A percentile compares a stretch with the other conserved stretches of the same genome.
Evolutionary conservation across 176 grass and related monocot genomes (phyloP).

Genomic region (Lolium multiflorum): DNA sequence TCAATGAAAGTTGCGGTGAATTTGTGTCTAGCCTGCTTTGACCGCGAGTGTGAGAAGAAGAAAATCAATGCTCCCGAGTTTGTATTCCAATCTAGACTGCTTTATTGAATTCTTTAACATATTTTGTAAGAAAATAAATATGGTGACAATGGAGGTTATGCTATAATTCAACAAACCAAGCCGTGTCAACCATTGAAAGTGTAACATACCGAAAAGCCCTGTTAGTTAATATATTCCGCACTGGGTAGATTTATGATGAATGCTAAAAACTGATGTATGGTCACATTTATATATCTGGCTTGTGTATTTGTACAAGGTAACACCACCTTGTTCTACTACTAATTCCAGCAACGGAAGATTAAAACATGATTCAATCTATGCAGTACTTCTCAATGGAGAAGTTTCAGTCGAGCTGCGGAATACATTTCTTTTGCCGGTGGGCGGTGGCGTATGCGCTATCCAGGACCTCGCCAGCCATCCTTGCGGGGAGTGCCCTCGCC

Average conservation of each 20-base stretch:
- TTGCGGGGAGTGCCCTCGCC: slow-evolving; percentile 52
- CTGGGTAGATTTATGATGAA: background rate
- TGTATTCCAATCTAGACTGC: background rate
- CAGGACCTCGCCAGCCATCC: slow-evolving; percentile 27
- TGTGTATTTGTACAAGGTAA: background rate
- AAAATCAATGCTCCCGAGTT: slow-evolving; percentile 12
- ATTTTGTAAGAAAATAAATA: background rate
- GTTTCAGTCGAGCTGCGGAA: slow-evolving; percentile 59
- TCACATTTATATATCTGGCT: background rate
- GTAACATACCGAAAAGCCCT: background rate
- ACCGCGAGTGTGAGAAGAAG: background rate
- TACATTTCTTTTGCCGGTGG: slow-evolving; percentile 58
- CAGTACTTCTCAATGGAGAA: slow-evolving; percentile 66
- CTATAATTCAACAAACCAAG: background rate
- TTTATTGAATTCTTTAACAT: background rate
- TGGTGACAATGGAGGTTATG: background rate
- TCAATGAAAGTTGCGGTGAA: slow-evolving; percentile 53
- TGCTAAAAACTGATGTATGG: background rate
- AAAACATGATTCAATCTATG: slow-evolving; percentile 7
- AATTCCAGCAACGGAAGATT: background rate
- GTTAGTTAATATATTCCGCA: background rate
- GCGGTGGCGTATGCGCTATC: slow-evolving; percentile 41
- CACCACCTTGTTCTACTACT: background rate
- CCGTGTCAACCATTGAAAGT: background rate
- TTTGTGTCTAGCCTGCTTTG: slow-evolving; percentile 45